Base-by-base conservation (phyloP, 345 rosid species). In the Eucalyptus marginata region DNA sequence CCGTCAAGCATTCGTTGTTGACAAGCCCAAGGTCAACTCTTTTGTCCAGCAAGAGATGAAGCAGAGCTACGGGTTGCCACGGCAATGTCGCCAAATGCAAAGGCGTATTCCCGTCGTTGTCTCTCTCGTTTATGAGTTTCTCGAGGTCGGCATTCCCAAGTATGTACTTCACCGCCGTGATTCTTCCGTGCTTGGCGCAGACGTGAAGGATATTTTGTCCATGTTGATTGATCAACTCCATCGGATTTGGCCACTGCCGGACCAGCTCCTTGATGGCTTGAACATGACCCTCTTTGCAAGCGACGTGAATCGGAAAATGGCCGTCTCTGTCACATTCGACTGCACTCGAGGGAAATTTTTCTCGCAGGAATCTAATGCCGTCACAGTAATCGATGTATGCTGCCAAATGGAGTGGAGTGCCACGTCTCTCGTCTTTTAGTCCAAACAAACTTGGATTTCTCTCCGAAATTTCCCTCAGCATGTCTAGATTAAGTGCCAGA, bases 321-420 rank as follows among this genome's bases (percentile, higher is more conserved):
- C n/a, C n/a, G 0, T 24, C 29, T 58, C 64, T 5, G 25, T 25
- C n/a, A 24, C 10, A 58, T 58, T 58, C 64, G 13, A 58, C 64
- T 58, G 7, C 0, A 0, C n/a, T 58, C 4, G 3, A 25, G 29
- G 64, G 0, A 7, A 58, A 58, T 58, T 58, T 58, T 58, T 58
- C n/a, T 58, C 29, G n/a, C 2, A 24, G 3, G 64, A 58, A 58
- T 58, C 29, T 9, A 7, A 25, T 58, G 64, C 29, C 29, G 29
- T 58, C 64, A 58, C 1, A 0, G 7, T 58, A 25, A 3, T 25
- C 0, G 29, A 24, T 25, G 2, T 24, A 58, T 58, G 64, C 64
- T 24, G n/a, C 64, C 22, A 58, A 58, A 24, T 24, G 64, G 13
- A 25, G 64, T 7, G 29, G 13, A 58, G 29, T 58, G 64, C n/a